Percentiles rank a stretch among this genome's conserved stretches.
Evolutionary conservation across 441 rosid species (phyloP).

Genomic region (Corymbia citriodora): DNA sequence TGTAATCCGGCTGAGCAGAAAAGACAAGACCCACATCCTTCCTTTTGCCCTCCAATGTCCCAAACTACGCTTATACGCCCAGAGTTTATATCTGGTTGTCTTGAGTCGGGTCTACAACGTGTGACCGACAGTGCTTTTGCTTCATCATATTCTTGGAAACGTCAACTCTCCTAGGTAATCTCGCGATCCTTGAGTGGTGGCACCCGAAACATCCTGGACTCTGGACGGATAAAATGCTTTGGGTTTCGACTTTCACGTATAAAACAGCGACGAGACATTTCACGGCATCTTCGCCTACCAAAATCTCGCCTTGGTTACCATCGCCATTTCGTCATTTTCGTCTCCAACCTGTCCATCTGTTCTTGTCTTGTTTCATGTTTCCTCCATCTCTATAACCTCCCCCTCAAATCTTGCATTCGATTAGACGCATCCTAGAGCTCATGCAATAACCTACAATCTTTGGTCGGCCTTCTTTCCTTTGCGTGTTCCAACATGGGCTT

Average conservation of each 20-base stretch:
- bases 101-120: neutral
- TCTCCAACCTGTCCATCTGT: neutral
- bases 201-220: neutral
- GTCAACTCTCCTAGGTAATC: neutral
- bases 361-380: neutral
- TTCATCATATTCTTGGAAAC: neutral
- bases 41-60: neutral
- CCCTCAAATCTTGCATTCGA: neutral
- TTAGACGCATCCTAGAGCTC: neutral
- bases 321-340: neutral
- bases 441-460: neutral
- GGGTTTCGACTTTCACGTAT: neutral
- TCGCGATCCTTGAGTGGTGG: neutral
- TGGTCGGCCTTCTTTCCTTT: neutral
- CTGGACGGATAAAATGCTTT: neutral
- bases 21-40: neutral
- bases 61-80: neutral
- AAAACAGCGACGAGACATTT: neutral
- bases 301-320: neutral
- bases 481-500: constrained; percentile 24
- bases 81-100: neutral
- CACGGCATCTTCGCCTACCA: neutral
- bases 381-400: neutral
- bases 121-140: neutral
- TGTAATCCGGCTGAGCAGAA: neutral